Evolutionary conservation across 23 red algal species (phyloP), one percentile per base, ranked within the genome.

Genomic region (Chondrus crispus): DNA sequence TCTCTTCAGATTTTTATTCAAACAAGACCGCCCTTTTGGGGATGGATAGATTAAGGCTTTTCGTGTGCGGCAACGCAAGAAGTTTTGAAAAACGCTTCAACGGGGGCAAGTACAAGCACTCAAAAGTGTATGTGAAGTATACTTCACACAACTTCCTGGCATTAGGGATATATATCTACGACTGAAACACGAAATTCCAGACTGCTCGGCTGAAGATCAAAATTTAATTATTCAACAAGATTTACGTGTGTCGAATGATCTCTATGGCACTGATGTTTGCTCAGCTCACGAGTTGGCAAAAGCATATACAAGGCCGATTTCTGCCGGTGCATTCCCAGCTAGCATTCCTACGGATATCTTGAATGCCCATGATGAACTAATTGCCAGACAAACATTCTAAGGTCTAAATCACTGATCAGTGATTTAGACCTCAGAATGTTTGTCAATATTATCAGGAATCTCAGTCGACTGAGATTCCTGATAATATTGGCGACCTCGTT

Each of bases 111-210:
- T n/a, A n/a, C n/a, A n/a, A n/a, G n/a, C n/a, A n/a, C n/a, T n/a
- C n/a, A n/a, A n/a, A n/a, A n/a, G n/a, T n/a, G n/a, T n/a, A n/a
- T n/a, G n/a, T n/a, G n/a, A n/a, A n/a, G n/a, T n/a, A n/a, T n/a
- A n/a, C n/a, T n/a, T n/a, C n/a, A n/a, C n/a, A n/a, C n/a, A n/a
- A n/a, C n/a, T n/a, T n/a, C n/a, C n/a, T n/a, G n/a, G n/a, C n/a
- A 77, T 77, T 37, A 26, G 71, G 11, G 44, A 14, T 37, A 77
- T 77, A 35, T 77, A 46, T 77, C 28, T 77, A 77, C 71, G 71
- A 39, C 22, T 77, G 71, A 44, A 77, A 77, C 29, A n/a, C 26
- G 71, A 77, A n/a, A 26, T 26, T 39, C n/a, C 38, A 26, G 26
- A 10, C 16, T 24, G 26, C 26, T 35, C 26, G 37, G 26, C 1